These are phyloP conservation scores for Silene noctiflora DNA, from an alignment of 179 eudicot genomes.

Conservation along the genomic window DNA sequence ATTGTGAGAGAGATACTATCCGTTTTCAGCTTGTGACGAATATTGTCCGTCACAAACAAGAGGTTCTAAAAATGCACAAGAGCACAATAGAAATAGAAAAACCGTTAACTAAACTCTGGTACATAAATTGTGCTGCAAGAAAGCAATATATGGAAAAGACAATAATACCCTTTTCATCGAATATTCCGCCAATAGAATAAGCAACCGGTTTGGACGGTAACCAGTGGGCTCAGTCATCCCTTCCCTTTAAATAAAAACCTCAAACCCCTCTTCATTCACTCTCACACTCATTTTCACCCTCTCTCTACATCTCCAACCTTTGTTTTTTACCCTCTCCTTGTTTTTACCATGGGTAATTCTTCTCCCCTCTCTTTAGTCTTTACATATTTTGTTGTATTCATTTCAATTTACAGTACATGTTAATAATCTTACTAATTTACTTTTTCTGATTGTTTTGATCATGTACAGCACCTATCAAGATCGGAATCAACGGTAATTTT, in stretches of 20 bases:
- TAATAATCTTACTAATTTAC: neutral
- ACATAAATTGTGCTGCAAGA: no score
- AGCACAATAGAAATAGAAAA: no score
- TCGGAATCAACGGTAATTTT: constrained; percentile 65
- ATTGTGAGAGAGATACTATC: no score
- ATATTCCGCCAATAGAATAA: neutral
- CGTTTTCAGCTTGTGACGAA: no score
- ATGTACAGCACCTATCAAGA: constrained; percentile 58
- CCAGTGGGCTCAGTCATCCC: constrained; percentile 4
- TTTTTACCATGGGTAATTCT: constrained; percentile 21
- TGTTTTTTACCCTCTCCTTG: neutral
- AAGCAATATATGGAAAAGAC: neutral
- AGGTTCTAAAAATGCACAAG: no score
- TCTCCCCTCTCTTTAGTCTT: neutral
- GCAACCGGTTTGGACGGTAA: constrained; percentile 25
- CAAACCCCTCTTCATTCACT: neutral
- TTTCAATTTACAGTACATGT: neutral
- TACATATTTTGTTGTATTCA: neutral
- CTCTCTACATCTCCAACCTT: neutral
- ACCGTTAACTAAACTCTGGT: no score
- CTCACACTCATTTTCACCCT: neutral
- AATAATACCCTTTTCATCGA: neutral
- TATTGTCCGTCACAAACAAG: no score
- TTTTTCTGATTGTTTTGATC: neutral
- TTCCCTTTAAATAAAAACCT: constrained; percentile 19